phyloP scores from a whole-genome alignment of 1,139 yeast genomes.

The Trichomonascaceae sp. region DNA sequence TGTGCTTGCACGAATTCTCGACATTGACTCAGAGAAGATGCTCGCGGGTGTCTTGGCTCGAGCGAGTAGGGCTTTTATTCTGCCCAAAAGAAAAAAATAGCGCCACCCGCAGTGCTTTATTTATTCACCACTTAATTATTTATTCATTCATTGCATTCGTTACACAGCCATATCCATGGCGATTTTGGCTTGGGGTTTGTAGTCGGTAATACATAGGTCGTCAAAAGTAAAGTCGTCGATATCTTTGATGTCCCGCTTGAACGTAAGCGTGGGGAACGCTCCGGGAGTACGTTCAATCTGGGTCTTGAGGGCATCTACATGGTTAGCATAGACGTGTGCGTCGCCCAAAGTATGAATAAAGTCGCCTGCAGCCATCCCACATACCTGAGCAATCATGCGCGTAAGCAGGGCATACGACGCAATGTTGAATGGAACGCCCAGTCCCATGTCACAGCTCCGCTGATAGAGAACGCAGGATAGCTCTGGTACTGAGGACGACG shows the following conservation, averaged over 20 bases:
- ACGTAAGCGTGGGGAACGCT: constrained; percentile 61
- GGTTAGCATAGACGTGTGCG: constrained; percentile 88
- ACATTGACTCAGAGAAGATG: too few species aligned
- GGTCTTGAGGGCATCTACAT: constrained; percentile 73
- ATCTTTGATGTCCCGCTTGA: constrained; percentile 49
- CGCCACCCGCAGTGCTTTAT: too few species aligned
- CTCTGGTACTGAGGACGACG: constrained; percentile 37
- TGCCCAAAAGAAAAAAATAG: too few species aligned
- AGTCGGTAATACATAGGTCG: constrained; percentile 69
- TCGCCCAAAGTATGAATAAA: constrained; percentile 94
- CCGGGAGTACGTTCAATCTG: constrained; percentile 68
- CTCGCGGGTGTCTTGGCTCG: too few species aligned
- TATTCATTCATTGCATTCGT: not conserved
- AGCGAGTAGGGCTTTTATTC: too few species aligned
- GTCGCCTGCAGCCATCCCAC: constrained; percentile 90
- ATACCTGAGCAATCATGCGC: constrained; percentile 89
- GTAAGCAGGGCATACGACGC: constrained; percentile 92
- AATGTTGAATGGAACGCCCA: constrained; percentile 95
- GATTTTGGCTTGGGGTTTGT: constrained; percentile 70
- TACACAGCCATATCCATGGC: constrained; percentile 73
- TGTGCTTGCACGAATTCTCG: too few species aligned
- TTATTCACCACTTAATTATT: not conserved
- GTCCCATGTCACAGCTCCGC: constrained; percentile 98
- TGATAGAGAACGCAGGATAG: constrained; percentile 85
- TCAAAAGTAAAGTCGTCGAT: constrained; percentile 85